Conservation (phyloP, 2,329 filamentous ascomycete species). For the Waltergamsia citrina region DNA sequence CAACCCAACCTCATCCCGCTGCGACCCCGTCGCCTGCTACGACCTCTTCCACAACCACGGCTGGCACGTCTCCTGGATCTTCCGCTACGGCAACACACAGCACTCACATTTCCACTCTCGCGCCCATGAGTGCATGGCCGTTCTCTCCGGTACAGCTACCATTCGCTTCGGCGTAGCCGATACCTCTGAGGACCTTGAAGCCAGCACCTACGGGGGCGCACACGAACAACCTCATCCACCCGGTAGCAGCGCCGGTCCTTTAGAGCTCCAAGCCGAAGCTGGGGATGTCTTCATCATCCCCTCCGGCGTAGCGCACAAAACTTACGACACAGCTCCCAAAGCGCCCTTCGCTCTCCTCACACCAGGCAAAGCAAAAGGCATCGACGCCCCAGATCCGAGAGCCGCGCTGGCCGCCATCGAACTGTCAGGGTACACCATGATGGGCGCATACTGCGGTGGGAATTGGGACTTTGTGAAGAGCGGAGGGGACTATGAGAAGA, state of each 20-base stretch:
- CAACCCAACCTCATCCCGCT: constrained; percentile 17
- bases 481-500: constrained; percentile 28
- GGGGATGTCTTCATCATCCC: constrained; percentile 49
- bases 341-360: constrained; percentile 24
- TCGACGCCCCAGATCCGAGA: constrained; percentile 19
- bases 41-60: constrained; percentile 33
- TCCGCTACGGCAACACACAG: constrained; percentile 42
- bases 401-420: constrained; percentile 21
- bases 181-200: constrained; percentile 22
- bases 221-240: too few relatives aligned
- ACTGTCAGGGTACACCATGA: constrained; percentile 13
- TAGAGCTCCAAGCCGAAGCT: constrained; percentile 31
- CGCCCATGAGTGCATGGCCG: constrained; percentile 44
- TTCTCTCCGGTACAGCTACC: constrained; percentile 35
- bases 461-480: constrained; percentile 22
- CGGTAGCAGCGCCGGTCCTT: constrained; percentile 31
- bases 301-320: constrained; percentile 44
- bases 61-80: constrained; percentile 44
- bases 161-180: constrained; percentile 44
- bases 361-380: constrained; percentile 26
- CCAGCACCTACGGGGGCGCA: constrained; percentile 21
- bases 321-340: constrained; percentile 23
- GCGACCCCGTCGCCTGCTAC: constrained; percentile 21
- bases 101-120: constrained; percentile 42
- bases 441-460: constrained; percentile 36